Conservation (phyloP, 2,329 filamentous ascomycete genomes). For the Aspergillus sp. region DNA sequence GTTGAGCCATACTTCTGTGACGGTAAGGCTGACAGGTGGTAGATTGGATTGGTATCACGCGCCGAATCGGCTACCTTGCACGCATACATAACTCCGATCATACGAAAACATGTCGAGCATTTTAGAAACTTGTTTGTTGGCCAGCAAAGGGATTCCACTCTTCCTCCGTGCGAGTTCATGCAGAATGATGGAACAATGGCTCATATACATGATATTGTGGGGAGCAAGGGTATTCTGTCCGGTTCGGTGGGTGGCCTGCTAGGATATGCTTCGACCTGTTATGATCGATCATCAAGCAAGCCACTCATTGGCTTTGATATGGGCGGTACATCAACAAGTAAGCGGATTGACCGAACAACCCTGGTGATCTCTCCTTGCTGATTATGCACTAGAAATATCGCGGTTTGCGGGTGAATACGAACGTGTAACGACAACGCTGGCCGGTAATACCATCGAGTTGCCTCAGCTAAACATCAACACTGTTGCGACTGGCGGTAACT, state of each 20-base stretch:
- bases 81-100: slow-evolving; percentile 74
- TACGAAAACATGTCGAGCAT: slow-evolving; percentile 65
- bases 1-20: background rate
- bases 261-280: slow-evolving; percentile 12
- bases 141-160: slow-evolving; percentile 58
- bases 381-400: background rate
- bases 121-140: slow-evolving; percentile 65
- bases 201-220: slow-evolving; percentile 9
- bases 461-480: background rate
- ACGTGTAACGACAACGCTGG: background rate
- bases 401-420: background rate
- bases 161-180: background rate
- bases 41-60: slow-evolving; percentile 58
- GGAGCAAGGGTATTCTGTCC: slow-evolving; percentile 10
- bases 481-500: background rate
- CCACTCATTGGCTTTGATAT: background rate
- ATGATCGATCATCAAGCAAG: slow-evolving; percentile 10
- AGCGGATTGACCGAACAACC: background rate
- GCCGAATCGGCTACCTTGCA: slow-evolving; percentile 74
- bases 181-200: slow-evolving; percentile 2
- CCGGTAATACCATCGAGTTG: background rate
- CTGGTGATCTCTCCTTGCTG: background rate
- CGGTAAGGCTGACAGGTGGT: background rate
- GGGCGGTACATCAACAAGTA: background rate
- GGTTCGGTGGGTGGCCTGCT: slow-evolving; percentile 14